phyloP scores from a whole-genome alignment of 257 asterid genomes.

The Vinca minor region DNA sequence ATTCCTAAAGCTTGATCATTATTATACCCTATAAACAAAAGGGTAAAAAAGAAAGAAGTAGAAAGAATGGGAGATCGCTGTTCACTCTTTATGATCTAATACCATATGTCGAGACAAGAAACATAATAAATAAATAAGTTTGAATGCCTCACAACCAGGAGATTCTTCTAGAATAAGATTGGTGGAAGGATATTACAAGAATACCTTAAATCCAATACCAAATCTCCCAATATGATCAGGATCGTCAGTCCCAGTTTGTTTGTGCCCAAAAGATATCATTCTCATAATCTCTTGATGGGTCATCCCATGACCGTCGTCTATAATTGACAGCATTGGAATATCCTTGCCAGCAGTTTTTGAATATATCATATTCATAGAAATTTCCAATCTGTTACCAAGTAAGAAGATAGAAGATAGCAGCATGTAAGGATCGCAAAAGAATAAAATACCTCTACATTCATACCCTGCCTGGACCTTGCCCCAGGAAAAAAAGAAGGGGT shows the following conservation, averaged over 20 bases:
- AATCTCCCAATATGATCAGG: slow-evolving; percentile 59
- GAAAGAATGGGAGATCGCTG: neutral
- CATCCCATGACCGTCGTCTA: slow-evolving; percentile 80
- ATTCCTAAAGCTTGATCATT: neutral
- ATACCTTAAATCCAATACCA: slow-evolving; percentile 84
- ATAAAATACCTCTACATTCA: neutral
- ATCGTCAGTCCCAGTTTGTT: slow-evolving; percentile 41
- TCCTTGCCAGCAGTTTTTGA: slow-evolving; percentile 35
- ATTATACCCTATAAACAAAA: neutral
- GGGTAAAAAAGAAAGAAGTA: neutral
- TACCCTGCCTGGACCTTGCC: neutral
- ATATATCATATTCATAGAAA: slow-evolving; percentile 39
- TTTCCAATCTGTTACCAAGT: slow-evolving; percentile 39
- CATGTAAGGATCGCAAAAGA: slow-evolving; percentile 1
- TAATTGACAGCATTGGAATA: slow-evolving; percentile 60
- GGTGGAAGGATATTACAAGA: neutral
- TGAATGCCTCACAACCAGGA: neutral
- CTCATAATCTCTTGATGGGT: slow-evolving; percentile 45
- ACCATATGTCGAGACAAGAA: neutral
- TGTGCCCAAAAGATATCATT: slow-evolving; percentile 75
- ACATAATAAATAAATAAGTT: neutral
- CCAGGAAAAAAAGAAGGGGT: slow-evolving; percentile 3
- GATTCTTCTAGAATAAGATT: neutral
- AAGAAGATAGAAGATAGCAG: slow-evolving; percentile 16
- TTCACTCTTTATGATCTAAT: too few species aligned